These are phyloP conservation scores for Gigaspora rosea DNA, from an alignment of 192 early-diverging fungal species.

Conservation along the genomic window DNA sequence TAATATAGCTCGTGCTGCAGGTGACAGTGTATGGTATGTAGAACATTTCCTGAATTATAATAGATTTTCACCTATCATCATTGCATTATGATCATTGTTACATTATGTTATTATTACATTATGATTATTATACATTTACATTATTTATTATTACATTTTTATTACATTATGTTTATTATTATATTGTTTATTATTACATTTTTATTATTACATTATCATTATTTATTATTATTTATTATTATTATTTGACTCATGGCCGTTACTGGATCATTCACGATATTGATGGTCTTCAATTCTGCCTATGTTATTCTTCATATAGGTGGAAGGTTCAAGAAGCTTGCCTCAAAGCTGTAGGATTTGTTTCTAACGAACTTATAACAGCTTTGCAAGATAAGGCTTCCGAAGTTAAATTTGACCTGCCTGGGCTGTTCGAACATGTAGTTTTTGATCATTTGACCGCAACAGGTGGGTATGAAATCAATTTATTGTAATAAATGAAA, in stretches of 20 bases:
- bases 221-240: too few relatives aligned
- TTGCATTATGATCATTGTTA: too few relatives aligned
- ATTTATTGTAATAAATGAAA: neutral
- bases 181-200: too few relatives aligned
- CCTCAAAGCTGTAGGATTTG: constrained; percentile 73
- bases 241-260: too few relatives aligned
- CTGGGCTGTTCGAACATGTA: constrained; percentile 78
- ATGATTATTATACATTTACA: too few relatives aligned
- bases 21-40: constrained; percentile 57
- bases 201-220: too few relatives aligned
- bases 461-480: constrained; percentile 42
- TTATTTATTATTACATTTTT: too few relatives aligned
- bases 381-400: constrained; percentile 46
- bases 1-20: constrained; percentile 48
- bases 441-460: constrained; percentile 71
- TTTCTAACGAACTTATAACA: constrained; percentile 61
- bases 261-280: too few relatives aligned
- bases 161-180: too few relatives aligned
- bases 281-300: neutral
- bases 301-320: constrained; percentile 29
- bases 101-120: too few relatives aligned
- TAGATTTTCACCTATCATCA: too few relatives aligned
- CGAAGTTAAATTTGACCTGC: constrained; percentile 65
- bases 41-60: too few relatives aligned
- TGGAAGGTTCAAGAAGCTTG: constrained; percentile 89